These are phyloP conservation scores for Castanea sativa DNA, from an alignment of 306 rosid genomes.

Conservation along the genomic window DNA sequence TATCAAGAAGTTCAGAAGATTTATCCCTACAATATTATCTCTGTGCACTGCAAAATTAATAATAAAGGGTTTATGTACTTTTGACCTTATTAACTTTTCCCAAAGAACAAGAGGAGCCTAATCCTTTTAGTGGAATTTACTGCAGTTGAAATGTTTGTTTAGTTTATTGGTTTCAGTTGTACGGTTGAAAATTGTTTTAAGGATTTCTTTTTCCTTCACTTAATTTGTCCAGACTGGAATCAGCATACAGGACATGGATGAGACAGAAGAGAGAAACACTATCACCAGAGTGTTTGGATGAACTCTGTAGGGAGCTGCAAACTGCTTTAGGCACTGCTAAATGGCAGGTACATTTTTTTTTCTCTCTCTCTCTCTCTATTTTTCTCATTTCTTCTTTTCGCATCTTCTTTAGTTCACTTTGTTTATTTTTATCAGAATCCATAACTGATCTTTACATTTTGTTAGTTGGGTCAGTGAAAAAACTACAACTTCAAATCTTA, in stretches of 20 bases:
- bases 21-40: neutral
- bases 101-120: constrained; percentile 8
- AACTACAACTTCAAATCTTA: too few relatives aligned
- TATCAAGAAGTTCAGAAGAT: neutral
- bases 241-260: constrained; percentile 75
- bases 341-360: constrained; percentile 73
- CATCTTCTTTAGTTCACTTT: too few relatives aligned
- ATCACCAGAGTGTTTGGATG: constrained; percentile 47
- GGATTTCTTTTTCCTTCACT: neutral
- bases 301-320: constrained; percentile 78
- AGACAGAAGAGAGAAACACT: constrained; percentile 64
- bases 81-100: neutral
- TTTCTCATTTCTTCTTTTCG: neutral
- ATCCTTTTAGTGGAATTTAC: neutral
- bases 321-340: constrained; percentile 95
- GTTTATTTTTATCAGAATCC: neutral
- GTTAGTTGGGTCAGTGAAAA: too few relatives aligned
- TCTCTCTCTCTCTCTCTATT: neutral
- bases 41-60: neutral
- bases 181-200: constrained; percentile 11
- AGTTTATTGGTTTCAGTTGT: constrained; percentile 12
- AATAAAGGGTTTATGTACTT: neutral
- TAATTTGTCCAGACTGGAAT: constrained; percentile 72
- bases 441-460: neutral
- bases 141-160: neutral